Conservation (phyloP, 2,329 filamentous ascomycete species). For the Aspergillus novoparasiticus region DNA sequence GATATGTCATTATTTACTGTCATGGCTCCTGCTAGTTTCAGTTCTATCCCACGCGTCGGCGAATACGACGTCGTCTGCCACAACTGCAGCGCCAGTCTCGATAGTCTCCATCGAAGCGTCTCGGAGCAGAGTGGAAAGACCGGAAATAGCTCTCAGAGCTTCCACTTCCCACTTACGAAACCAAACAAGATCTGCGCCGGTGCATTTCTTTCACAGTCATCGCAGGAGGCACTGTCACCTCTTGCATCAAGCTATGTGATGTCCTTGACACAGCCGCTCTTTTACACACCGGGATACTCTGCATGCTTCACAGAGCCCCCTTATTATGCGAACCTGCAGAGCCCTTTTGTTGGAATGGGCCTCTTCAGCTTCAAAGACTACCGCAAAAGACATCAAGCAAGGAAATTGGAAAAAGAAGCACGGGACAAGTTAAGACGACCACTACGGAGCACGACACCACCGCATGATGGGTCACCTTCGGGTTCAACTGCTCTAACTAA, state of each 20-base stretch:
- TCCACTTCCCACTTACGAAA: background rate
- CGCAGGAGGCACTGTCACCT: background rate
- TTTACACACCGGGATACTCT: background rate
- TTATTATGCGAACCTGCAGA: conserved; percentile 20
- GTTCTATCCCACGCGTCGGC: conserved; percentile 28
- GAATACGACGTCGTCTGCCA: conserved; percentile 39
- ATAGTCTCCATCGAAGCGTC: conserved; percentile 27
- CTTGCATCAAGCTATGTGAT: background rate
- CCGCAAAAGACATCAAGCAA: background rate
- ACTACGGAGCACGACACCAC: no score
- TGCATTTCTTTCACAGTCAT: background rate
- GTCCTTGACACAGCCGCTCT: background rate
- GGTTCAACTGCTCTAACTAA: no score
- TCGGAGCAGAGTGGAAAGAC: conserved; percentile 21
- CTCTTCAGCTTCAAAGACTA: conserved; percentile 2
- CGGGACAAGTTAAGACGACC: no score
- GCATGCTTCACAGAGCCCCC: conserved; percentile 19
- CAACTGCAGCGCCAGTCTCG: conserved; percentile 28
- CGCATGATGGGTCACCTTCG: no score
- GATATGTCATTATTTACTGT: conserved; percentile 17
- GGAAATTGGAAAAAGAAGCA: no score
- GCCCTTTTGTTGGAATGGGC: conserved; percentile 27
- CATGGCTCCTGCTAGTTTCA: conserved; percentile 28
- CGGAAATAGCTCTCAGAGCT: background rate
- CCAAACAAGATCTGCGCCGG: background rate